phyloP scores from a whole-genome alignment of 495 filamentous ascomycete species.

The Penicillium psychrofluorescens region DNA sequence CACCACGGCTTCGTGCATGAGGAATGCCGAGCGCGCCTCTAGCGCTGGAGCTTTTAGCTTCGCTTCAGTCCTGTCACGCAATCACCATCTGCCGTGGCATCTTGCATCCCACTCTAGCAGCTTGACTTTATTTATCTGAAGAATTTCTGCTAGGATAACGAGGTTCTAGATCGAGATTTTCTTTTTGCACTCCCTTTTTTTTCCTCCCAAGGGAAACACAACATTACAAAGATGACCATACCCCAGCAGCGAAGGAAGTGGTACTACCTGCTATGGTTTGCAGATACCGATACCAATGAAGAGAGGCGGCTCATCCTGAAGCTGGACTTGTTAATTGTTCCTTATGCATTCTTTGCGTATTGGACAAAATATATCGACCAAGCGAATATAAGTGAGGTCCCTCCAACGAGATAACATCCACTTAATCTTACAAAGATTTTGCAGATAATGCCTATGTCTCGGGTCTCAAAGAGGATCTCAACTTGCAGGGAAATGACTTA shows the following conservation, averaged over 20 bases:
- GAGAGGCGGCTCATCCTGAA: conserved; percentile 38
- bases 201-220: not conserved
- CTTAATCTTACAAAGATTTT: not conserved
- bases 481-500: conserved; percentile 40
- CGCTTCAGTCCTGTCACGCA: conserved; percentile 9
- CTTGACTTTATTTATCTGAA: not conserved
- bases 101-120: conserved; percentile 4
- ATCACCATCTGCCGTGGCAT: conserved; percentile 10
- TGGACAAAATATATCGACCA: conserved; percentile 44
- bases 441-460: conserved; percentile 24
- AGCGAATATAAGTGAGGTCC: conserved; percentile 23
- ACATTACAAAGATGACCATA: conserved; percentile 8
- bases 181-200: not conserved
- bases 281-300: conserved; percentile 32
- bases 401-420: not conserved
- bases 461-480: conserved; percentile 18
- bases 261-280: conserved; percentile 34
- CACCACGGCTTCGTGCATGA: no score
- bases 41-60: not conserved
- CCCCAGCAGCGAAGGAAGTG: conserved; percentile 24
- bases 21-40: no score
- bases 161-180: not conserved
- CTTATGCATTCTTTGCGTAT: conserved; percentile 35
- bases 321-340: conserved; percentile 34
- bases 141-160: not conserved